These are phyloP conservation scores for Pseudopyrenochaeta lycopersici DNA, from an alignment of 2,329 filamentous ascomycete species.

Conservation along the genomic window DNA sequence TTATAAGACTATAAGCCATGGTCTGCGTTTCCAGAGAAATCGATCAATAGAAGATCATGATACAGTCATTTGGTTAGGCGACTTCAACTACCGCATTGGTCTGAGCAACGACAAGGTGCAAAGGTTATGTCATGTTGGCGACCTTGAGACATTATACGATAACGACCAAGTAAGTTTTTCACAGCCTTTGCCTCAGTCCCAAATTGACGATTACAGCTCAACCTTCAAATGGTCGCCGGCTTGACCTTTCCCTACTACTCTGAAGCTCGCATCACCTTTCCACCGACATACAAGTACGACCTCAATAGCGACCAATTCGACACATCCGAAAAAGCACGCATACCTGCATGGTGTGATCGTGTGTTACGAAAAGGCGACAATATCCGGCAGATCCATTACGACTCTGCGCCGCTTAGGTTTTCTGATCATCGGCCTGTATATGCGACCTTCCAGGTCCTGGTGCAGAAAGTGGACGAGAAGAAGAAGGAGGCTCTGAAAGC, in stretches of 20 bases:
- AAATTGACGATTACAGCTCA: slow-evolving; percentile 67
- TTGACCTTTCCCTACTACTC: slow-evolving; percentile 91
- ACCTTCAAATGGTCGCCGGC: slow-evolving; percentile 95
- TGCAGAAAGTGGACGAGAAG: slow-evolving; percentile 81
- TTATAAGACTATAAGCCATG: slow-evolving; percentile 87
- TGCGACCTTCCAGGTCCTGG: slow-evolving; percentile 83
- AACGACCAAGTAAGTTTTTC: slow-evolving; percentile 78
- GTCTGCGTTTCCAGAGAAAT: slow-evolving; percentile 89
- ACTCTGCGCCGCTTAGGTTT: slow-evolving; percentile 82
- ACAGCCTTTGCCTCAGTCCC: not conserved
- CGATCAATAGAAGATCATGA: slow-evolving; percentile 91
- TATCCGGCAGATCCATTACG: slow-evolving; percentile 83
- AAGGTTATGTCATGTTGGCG: slow-evolving; percentile 73
- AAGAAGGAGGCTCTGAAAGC: slow-evolving; percentile 76
- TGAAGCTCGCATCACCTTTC: slow-evolving; percentile 85
- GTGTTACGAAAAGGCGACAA: slow-evolving; percentile 87
- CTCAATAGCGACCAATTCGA: slow-evolving; percentile 89
- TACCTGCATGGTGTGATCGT: slow-evolving; percentile 97
- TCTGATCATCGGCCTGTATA: slow-evolving; percentile 98
- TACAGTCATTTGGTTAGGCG: slow-evolving; percentile 88
- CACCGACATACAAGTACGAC: slow-evolving; percentile 96
- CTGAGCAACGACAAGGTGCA: slow-evolving; percentile 80
- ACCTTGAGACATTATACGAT: slow-evolving; percentile 83
- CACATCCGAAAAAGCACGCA: slow-evolving; percentile 91
- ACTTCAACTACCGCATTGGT: slow-evolving; percentile 98